These are phyloP conservation scores for Ananas comosus DNA, from an alignment of 176 grass and related monocot species.

Conservation along the genomic window DNA sequence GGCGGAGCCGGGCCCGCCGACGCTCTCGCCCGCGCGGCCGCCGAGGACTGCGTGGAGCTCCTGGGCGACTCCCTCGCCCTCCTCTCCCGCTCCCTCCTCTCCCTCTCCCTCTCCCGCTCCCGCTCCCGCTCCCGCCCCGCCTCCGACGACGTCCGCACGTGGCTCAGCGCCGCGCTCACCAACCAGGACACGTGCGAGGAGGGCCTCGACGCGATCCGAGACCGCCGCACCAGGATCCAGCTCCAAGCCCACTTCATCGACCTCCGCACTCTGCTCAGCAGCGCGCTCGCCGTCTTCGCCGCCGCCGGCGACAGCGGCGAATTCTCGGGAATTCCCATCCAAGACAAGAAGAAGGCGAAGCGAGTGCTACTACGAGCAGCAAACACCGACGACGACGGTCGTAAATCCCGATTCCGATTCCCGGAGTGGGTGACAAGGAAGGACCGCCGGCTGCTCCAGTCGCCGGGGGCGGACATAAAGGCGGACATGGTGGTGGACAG, in stretches of 20 bases:
- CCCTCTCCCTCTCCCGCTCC: constrained; percentile 23
- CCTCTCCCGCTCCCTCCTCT: constrained; percentile 22
- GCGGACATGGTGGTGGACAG: constrained; percentile 49
- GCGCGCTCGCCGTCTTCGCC: constrained; percentile 30
- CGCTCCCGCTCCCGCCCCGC: constrained; percentile 7
- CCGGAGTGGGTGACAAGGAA: constrained; percentile 26
- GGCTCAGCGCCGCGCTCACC: constrained; percentile 56
- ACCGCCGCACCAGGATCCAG: constrained; percentile 5
- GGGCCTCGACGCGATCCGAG: constrained; percentile 21
- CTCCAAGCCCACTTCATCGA: constrained; percentile 20
- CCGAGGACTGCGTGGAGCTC: constrained; percentile 61
- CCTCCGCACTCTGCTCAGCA: constrained; percentile 28
- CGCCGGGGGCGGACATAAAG: background rate
- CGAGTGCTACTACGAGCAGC: no score
- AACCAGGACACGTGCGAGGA: constrained; percentile 68
- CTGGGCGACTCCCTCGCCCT: constrained; percentile 34
- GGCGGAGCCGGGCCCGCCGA: background rate
- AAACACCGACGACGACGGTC: background rate
- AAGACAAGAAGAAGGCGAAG: constrained; percentile 17
- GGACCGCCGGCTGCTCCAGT: constrained; percentile 32
- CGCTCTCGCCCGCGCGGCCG: constrained; percentile 27
- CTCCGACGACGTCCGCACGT: constrained; percentile 30
- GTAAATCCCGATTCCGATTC: constrained; percentile 21
- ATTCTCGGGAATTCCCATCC: constrained; percentile 25
- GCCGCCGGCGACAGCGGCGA: background rate